phyloP scores from a whole-genome alignment of 352 stramenopile species.

The Thalassiosira livingstoniorum region DNA sequence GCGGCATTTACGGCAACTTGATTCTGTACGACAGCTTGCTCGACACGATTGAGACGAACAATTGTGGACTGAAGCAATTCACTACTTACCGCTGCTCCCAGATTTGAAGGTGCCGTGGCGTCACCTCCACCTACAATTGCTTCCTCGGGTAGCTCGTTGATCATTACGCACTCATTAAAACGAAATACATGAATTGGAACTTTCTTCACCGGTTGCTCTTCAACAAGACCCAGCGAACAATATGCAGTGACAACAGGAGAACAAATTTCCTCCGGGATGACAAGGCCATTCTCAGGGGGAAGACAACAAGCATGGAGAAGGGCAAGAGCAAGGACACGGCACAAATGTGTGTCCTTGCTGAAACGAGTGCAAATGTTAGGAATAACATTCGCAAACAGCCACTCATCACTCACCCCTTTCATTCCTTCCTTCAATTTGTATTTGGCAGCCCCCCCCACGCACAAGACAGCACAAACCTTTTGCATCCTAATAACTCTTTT shows the following conservation, averaged over 20 bases:
- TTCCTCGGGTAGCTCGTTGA: conserved; percentile 9
- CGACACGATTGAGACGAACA: conserved; percentile 1
- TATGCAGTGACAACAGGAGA: conserved; percentile 4
- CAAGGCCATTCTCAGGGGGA: neutral
- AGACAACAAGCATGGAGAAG: conserved; percentile 8
- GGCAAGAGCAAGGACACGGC: conserved; percentile 1
- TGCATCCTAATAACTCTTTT: conserved; percentile 18
- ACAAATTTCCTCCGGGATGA: neutral
- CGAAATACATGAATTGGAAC: conserved; percentile 28
- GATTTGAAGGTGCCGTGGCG: neutral
- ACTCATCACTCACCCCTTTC: conserved; percentile 11
- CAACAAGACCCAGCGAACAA: conserved; percentile 1
- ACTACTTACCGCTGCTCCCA: neutral
- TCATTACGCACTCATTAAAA: conserved; percentile 15
- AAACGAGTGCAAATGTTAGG: conserved; percentile 16
- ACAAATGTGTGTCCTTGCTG: conserved; percentile 18
- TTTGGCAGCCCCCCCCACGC: conserved; percentile 23
- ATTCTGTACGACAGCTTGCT: neutral
- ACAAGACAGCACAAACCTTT: conserved; percentile 32
- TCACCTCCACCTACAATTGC: neutral
- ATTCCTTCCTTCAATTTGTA: conserved; percentile 27
- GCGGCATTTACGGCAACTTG: neutral
- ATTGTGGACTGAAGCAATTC: neutral
- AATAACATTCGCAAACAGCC: conserved; percentile 25
- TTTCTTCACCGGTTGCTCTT: conserved; percentile 27